Conservation (phyloP, 23 red algal species). For the Gracilaria domingensis region DNA sequence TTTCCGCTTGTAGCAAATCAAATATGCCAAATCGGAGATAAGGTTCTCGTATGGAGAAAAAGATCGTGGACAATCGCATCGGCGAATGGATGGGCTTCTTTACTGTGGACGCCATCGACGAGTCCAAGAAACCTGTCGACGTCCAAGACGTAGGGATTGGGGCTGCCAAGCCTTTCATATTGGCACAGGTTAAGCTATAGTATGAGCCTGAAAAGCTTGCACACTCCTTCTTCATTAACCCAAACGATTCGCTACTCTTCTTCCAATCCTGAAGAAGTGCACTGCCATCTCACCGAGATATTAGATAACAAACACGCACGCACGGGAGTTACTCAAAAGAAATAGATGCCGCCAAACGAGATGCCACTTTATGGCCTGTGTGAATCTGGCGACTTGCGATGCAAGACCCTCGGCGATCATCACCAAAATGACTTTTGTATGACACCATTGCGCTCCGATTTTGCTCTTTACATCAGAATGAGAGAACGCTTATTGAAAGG, state of each 20-base stretch:
- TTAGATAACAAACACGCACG: not conserved
- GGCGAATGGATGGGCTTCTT: conserved; percentile 39
- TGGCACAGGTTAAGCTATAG: conserved; percentile 30
- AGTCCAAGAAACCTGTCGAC: conserved; percentile 29
- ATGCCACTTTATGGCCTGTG: conserved; percentile 39
- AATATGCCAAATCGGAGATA: not conserved
- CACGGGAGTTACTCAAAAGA: too few species aligned
- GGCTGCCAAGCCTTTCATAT: not conserved
- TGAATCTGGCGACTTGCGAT: conserved; percentile 36
- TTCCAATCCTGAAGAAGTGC: not conserved
- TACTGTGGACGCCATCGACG: not conserved
- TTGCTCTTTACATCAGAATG: conserved; percentile 5
- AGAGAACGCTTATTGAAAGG: not conserved
- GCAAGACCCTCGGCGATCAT: conserved; percentile 3
- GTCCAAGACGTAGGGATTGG: conserved; percentile 20
- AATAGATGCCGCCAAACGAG: too few species aligned
- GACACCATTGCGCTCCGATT: conserved; percentile 6
- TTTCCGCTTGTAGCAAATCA: not conserved
- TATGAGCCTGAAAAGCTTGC: not conserved
- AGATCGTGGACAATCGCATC: conserved; percentile 38
- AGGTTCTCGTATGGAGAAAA: conserved; percentile 27
- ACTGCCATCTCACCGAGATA: not conserved
- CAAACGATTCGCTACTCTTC: not conserved
- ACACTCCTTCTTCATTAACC: conserved; percentile 6
- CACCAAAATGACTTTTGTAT: conserved; percentile 39